Conservation (phyloP, 768 basidiomycete species). For the Lentinula sp. region DNA sequence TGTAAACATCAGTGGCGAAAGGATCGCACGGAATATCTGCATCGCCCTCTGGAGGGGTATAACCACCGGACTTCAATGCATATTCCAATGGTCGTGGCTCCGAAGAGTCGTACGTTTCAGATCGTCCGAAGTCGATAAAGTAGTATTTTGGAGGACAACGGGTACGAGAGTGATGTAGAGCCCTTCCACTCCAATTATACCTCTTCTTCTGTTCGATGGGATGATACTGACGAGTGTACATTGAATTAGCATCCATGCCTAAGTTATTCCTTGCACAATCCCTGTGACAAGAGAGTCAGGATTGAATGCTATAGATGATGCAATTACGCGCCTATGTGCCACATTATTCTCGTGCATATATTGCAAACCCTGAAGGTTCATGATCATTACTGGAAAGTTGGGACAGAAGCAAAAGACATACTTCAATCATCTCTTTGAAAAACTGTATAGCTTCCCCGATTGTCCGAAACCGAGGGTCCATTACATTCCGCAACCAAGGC, state of each 20-base stretch:
- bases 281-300: background rate
- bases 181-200: conserved; percentile 1
- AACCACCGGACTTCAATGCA: conserved; percentile 13
- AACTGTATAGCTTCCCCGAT: conserved; percentile 25
- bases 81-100: too few species aligned
- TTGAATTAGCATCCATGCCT: too few species aligned
- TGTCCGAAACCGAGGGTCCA: conserved; percentile 18
- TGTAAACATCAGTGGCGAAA: too few species aligned
- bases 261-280: background rate
- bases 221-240: background rate
- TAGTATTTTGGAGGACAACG: too few species aligned
- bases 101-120: too few species aligned
- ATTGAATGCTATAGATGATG: background rate
- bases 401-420: background rate
- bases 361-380: conserved; percentile 18
- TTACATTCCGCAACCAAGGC: conserved; percentile 14
- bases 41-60: conserved; percentile 5
- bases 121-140: too few species aligned
- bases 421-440: conserved; percentile 24
- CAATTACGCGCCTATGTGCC: conserved; percentile 12
- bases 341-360: conserved; percentile 25
- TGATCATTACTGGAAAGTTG: background rate
- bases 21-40: too few species aligned
- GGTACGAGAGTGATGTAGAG: conserved; percentile 19
- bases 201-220: background rate